Conservation (phyloP, 176 grass and related monocot species). For the Rhipidocladum racemiflorum region DNA sequence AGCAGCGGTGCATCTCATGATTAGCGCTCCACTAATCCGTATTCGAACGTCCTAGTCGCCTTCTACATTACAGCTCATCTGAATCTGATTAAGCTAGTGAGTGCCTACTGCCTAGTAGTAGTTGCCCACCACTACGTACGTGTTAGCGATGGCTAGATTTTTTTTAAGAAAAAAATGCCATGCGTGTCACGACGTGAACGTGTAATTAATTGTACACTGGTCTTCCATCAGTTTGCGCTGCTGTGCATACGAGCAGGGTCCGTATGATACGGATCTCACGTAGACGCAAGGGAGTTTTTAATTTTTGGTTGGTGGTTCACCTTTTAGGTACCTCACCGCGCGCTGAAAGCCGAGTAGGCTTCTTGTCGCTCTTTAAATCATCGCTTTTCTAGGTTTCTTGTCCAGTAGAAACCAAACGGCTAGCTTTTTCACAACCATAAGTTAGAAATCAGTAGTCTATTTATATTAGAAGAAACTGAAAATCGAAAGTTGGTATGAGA, state of each 20-base stretch:
- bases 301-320: not conserved
- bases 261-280: constrained; percentile 8
- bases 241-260: not conserved
- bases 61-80: not conserved
- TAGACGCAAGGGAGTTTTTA: not conserved
- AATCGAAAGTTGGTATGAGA: too few species aligned
- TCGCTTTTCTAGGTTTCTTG: too few species aligned
- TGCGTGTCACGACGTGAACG: not conserved
- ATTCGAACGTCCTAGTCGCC: not conserved
- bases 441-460: too few species aligned
- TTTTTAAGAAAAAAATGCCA: not conserved
- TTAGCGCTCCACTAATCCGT: constrained; percentile 2
- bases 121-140: not conserved
- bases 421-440: too few species aligned
- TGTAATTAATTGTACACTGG: not conserved
- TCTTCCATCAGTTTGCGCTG: not conserved
- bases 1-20: not conserved
- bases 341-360: not conserved
- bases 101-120: too few species aligned
- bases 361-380: too few species aligned
- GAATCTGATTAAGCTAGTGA: not conserved
- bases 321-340: not conserved
- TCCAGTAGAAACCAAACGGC: too few species aligned
- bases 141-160: not conserved
- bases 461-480: too few species aligned